Base-by-base conservation (phyloP, 805 yeast genomes). In the Ogataea chonburiensis region DNA sequence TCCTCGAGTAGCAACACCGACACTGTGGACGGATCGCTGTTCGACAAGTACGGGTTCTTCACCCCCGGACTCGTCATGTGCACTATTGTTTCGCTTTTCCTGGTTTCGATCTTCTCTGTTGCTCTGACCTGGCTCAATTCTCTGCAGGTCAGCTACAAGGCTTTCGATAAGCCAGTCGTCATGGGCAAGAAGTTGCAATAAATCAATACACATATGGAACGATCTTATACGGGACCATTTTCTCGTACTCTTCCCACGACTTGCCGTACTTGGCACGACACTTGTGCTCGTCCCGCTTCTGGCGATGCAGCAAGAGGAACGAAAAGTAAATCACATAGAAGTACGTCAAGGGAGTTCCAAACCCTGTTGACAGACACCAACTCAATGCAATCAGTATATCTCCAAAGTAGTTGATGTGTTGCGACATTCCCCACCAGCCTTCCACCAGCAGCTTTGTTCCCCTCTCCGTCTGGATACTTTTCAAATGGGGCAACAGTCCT, bases 351-450 rank as follows among this genome's bases (percentile, higher is more conserved):
- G 86, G 82, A 1, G 95, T 81, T 42, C 68, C 69, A 49, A 80
- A 75, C 8, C 95, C 95, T 2, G 97, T 86, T 7, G 95, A 81
- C 45, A 93, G 67, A 60, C 96, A 87, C 95, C 96, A 91, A 28
- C 94, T 78, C 67, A 85, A 70, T 0, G 96, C 86, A 54, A 88
- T 80, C 26, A 93, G 58, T 89, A 96, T 87, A 65, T 93, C 98
- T 27, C 98, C 98, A 40, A 89, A 73, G 62, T 93, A 93, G 58
- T 93, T 93, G 56, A 86, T 87, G 60, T 93, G 98, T 49, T 95
- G 95, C 5, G 95, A 79, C 13, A 70, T 60, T 2, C 83, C 84
- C 98, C 98, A 93, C 98, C 98, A 93, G 3, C 98, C 96, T 53
- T 87, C 93, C 37, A 79, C 75, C 28, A 93, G 65, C 46, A 93